Percentiles rank a stretch among this genome's conserved stretches.
Evolutionary conservation across 129 eudicot species (phyloP).

Genomic region (Arctium minus): DNA sequence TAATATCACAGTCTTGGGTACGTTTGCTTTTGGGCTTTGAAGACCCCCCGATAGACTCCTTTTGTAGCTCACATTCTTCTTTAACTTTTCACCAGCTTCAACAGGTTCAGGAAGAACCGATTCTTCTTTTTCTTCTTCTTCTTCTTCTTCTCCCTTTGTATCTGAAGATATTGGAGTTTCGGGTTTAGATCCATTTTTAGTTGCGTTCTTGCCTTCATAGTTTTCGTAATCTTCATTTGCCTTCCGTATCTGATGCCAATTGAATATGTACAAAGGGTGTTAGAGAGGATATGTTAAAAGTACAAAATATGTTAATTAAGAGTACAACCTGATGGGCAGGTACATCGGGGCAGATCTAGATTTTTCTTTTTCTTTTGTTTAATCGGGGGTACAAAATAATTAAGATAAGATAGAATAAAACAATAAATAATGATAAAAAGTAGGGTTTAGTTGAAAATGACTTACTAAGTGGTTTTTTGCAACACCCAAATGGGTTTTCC

Average conservation of each 20-base stretch:
- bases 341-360: too few relatives aligned
- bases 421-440: too few relatives aligned
- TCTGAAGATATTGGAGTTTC: constrained; percentile 16
- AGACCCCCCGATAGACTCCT: constrained; percentile 89
- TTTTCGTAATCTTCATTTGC: constrained; percentile 60
- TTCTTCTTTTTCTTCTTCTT: constrained; percentile 9
- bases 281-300: not conserved
- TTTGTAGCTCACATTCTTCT: constrained; percentile 36
- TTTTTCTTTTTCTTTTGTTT: too few relatives aligned
- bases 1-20: constrained; percentile 61
- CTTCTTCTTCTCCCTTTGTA: constrained; percentile 1
- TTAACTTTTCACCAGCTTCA: constrained; percentile 19
- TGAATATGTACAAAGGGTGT: not conserved
- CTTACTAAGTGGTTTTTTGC: too few relatives aligned
- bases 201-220: constrained; percentile 25
- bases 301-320: too few relatives aligned
- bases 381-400: not conserved
- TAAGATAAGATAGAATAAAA: not conserved
- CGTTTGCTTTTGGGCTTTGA: constrained; percentile 66
- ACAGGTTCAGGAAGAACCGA: not conserved
- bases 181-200: not conserved
- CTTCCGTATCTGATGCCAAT: constrained; percentile 46
- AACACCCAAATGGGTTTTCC: too few relatives aligned
- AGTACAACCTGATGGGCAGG: not conserved
- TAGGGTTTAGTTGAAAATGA: too few relatives aligned